Evolutionary conservation across 2,329 filamentous ascomycete genomes (phyloP), one percentile per base, ranked within the genome.

Genomic region (Colletotrichum tabaci): DNA sequence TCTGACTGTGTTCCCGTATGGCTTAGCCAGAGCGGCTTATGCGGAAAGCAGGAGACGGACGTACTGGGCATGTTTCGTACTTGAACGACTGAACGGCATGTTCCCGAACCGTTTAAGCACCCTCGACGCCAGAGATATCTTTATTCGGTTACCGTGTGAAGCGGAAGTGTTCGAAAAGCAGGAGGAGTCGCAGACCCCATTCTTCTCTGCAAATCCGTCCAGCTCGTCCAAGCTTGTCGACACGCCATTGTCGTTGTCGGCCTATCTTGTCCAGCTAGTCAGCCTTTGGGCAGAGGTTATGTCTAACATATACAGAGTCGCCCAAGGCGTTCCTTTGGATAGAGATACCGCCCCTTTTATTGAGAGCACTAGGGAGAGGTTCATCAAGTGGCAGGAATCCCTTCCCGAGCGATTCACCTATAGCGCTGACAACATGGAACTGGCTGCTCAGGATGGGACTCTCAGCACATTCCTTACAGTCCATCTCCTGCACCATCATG

Each of bases 41-140:
- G 86, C 87, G 30, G 93, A 95, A 80, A 91, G 91, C 75, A 87
- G 90, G 71, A 87, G 92, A 74, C 86, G 93, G 67, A 94, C 91
- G 0, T 92, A 94, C 76, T 95, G 92, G 92, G 89, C 90, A 38
- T 87, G 90, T 62, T 93, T 91, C 75, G 82, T 94, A 75, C 87
- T 93, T 79, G 93, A 94, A 80, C 88, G 91, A 58, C 88, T 92
- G 72, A 90, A 89, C 58, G 88, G 88, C 16, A 86, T 90, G 71
- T 90, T 87, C 63, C 86, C 87, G 1, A 83, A 85, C 2, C 85
- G 86, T 2, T 80, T 85, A 8, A 88, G 85, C 58, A 86, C 88
- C 72, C 86, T 94, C 71, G 88, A 89, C 58, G 83, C 88, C 5
- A 88, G 92, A 73, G 90, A 94, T 71, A 87, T 93, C 52, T 91